Conservation (phyloP, 2,329 filamentous ascomycete species). For the Exutisphaerella laricina region DNA sequence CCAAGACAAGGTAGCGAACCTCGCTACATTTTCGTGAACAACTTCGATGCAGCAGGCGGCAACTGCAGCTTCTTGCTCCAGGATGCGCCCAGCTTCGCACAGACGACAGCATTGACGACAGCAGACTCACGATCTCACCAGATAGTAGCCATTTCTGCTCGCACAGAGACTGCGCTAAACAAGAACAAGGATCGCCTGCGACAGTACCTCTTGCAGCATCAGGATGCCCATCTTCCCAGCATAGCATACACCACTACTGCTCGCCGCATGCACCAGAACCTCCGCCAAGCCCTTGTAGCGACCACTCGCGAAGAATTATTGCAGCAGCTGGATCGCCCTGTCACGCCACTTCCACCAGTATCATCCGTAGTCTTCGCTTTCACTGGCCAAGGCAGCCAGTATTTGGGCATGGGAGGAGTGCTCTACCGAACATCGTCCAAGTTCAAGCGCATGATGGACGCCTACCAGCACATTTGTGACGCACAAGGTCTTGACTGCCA, state of each 20-base stretch:
- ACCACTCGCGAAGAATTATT: neutral
- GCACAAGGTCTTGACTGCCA: constrained; percentile 48
- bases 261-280: neutral
- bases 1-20: neutral
- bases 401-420: constrained; percentile 47
- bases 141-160: neutral
- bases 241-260: neutral
- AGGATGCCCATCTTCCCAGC: neutral
- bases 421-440: constrained; percentile 36
- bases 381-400: constrained; percentile 31
- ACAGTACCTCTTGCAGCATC: neutral
- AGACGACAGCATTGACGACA: constrained; percentile 34
- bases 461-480: constrained; percentile 40
- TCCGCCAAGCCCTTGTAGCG: neutral
- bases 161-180: neutral
- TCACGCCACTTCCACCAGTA: neutral
- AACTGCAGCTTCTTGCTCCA: constrained; percentile 60
- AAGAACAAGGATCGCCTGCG: neutral
- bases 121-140: neutral
- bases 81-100: constrained; percentile 46
- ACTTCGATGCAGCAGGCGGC: constrained; percentile 65
- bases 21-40: constrained; percentile 53
- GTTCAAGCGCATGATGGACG: constrained; percentile 23
- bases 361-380: neutral
- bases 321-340: neutral